phyloP scores from a whole-genome alignment of 768 basidiomycete species.

The Psilocybe cubensis region DNA sequence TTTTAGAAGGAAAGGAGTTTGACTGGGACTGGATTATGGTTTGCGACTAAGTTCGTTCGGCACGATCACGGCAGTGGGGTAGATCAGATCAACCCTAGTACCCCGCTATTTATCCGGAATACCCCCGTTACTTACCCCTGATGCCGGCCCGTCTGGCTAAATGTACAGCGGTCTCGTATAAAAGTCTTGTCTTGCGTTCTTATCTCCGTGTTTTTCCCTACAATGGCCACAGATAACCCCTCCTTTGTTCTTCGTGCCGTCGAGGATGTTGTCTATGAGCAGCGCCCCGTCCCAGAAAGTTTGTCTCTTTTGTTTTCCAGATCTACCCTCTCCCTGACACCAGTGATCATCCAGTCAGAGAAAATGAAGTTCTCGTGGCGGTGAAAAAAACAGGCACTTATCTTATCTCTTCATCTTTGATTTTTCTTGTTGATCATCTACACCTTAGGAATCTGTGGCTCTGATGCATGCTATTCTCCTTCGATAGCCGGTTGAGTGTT shows the following conservation, averaged over 20 bases:
- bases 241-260: slow-evolving; percentile 79
- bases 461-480: slow-evolving; percentile 58
- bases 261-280: slow-evolving; percentile 71
- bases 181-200: slow-evolving; percentile 5
- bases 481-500: neutral
- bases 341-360: slow-evolving; percentile 48
- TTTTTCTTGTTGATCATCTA: slow-evolving; percentile 5
- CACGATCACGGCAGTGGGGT: neutral
- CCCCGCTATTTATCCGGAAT: slow-evolving; percentile 20
- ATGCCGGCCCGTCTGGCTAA: slow-evolving; percentile 2
- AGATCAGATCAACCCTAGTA: neutral
- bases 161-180: slow-evolving; percentile 2
- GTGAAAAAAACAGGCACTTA: slow-evolving; percentile 85
- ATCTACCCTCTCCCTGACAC: slow-evolving; percentile 3
- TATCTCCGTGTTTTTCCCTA: slow-evolving; percentile 10
- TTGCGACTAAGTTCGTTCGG: neutral
- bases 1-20: no score
- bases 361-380: slow-evolving; percentile 82
- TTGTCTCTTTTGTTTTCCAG: slow-evolving; percentile 18
- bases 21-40: no score
- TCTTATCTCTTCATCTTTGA: neutral
- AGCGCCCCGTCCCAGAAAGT: slow-evolving; percentile 78
- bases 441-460: slow-evolving; percentile 82
- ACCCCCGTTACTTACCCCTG: slow-evolving; percentile 1
- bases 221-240: slow-evolving; percentile 70